Evolutionary conservation across 2,329 filamentous ascomycete genomes (phyloP), one percentile per base, ranked within the genome.

Genomic region (Fragosphaeria purpurea): DNA sequence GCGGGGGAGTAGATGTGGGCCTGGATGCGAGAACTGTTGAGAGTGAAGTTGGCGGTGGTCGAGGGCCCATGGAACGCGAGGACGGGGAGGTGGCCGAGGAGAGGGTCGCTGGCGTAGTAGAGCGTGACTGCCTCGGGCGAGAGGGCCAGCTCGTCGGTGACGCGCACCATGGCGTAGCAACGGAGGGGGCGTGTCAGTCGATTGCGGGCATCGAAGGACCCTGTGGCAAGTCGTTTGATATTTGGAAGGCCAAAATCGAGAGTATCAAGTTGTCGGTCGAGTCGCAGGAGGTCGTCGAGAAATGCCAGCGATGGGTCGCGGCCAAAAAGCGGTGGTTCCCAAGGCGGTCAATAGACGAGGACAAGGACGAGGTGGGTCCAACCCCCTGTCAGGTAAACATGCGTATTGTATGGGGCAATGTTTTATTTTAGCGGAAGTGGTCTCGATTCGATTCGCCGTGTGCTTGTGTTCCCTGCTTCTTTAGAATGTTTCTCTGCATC

Each of bases 11-110:
- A 88, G 67, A 98, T 80, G 68, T 97, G 93, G 57, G 93, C 80
- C 71, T 97, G 91, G 59, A 97, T 90, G 67, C 93, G 86, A 56
- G 91, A 96, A 69, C 86, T 91, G 69, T 88, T 94, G 62, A 83
- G 81, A 46, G 82, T 88, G 58, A 85, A 86, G 69, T 95, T 94
- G 61, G 87, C 83, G 42, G 88, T 94, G 34, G 90, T 89, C 44
- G 91, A 91, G 12, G 89, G 81, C 11, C 91, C 91, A 67, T 96
- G 88, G 75, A 97, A 96, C 66, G 96, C 77, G 59, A 97, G 76
- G 59, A 97, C 75, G 47, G 90, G 82, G 55, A 89, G 75, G 70
- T 90, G 79, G 67, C 84, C 84, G 51, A 94, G 83, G 57, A 90
- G 73, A 54, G 88, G 82, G 68, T 98, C 93, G 65, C 83, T 85